These are phyloP conservation scores for Pleurotus citrinopileatus DNA, from an alignment of 768 basidiomycete species.

Conservation along the genomic window DNA sequence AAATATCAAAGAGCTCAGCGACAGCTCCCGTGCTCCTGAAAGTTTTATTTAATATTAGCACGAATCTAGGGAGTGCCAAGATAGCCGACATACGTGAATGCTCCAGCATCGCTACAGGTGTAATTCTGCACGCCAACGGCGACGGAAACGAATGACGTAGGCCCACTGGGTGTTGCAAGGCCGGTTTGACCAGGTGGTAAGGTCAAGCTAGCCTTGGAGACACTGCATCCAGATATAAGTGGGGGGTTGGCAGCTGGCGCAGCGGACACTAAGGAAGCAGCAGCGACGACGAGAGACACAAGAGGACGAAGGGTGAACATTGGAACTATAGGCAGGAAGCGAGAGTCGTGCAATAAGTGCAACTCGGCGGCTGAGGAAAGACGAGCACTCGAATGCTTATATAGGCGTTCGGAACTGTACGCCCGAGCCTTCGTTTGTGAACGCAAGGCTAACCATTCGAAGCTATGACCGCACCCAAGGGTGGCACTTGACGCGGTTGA, in stretches of 20 bases:
- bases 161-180: constrained; percentile 31
- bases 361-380: neutral
- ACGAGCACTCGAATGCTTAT: too few relatives aligned
- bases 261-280: neutral
- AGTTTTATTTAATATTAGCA: neutral
- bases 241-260: neutral
- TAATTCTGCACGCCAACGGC: constrained; percentile 55
- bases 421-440: too few relatives aligned
- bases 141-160: constrained; percentile 40
- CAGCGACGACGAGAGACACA: neutral
- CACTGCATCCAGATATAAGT: constrained; percentile 19
- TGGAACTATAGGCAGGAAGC: too few relatives aligned
- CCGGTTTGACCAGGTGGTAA: constrained; percentile 23
- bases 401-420: too few relatives aligned
- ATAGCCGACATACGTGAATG: constrained; percentile 38
- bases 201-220: constrained; percentile 19
- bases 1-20: constrained; percentile 54
- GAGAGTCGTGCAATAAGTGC: too few relatives aligned
- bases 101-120: constrained; percentile 41
- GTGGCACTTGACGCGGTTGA: too few relatives aligned
- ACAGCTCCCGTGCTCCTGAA: constrained; percentile 45
- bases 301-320: too few relatives aligned
- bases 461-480: too few relatives aligned
- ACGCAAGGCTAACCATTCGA: too few relatives aligned
- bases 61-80: neutral